Base-by-base conservation (phyloP, 2,329 filamentous ascomycete genomes). In the Ophiobolus disseminans region DNA sequence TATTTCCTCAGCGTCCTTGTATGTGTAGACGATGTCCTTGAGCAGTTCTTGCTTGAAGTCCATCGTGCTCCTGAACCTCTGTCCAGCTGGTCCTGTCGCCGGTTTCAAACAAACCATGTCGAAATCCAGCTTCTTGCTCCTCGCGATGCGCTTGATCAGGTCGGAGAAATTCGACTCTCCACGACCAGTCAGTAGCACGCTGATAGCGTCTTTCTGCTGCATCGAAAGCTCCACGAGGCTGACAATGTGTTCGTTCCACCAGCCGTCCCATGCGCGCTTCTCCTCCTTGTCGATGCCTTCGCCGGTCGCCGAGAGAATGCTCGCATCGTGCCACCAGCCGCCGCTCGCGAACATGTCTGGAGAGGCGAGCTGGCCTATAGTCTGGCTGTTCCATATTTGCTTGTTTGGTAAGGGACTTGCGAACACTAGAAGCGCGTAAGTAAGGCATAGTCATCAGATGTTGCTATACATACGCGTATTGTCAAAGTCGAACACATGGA, bases 401-500 rank as follows among this genome's bases (percentile, higher is more conserved):
- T 86, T 85, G 66, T 97, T 97, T 1, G 94, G 94, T 1, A 96
- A 78, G 5, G 94, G 94, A 11, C 90, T 96, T 63, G 87, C 86
- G 78, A 99, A 99, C 39, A 99, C 89, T 91, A 63, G 1, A 16
- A 23, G 23, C 9, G 2, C 13, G 36, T 63, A 37, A 61, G 34
- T 21, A 28, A 14, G 26, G 45, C 21, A 41, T 43, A 19, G 8
- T 23, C 17, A n/a, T 32, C 26, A 31, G 19, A 11, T 40, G 41
- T 54, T 32, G 42, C 31, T 28, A 36, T 28, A 55, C 87, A 71
- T 78, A 93, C 90, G 77, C 28, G 93, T 97, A 69, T 99, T 97
- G 75, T 99, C 94, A 73, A 97, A 99, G 73, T 99, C 94, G 77
- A 97, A 97, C 60, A 99, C 83, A 69, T 97, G 93, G 42, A 99